These are phyloP conservation scores for Butyriboletus loyo DNA, from an alignment of 768 basidiomycete species.

Conservation along the genomic window DNA sequence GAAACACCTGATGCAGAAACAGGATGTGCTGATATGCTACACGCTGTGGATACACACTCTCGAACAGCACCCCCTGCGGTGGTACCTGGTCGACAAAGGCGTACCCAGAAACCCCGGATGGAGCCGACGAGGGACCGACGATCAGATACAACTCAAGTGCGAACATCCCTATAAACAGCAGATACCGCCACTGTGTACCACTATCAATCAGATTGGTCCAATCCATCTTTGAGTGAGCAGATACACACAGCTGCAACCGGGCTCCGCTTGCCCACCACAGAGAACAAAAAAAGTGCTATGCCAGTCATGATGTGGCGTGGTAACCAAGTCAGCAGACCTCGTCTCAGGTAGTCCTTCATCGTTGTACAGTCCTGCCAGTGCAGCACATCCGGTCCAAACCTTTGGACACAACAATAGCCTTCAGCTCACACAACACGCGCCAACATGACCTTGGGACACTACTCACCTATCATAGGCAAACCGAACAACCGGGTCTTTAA, in stretches of 20 bases:
- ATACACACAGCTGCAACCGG: conserved; percentile 63
- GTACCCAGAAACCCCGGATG: conserved; percentile 10
- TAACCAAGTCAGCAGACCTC: conserved; percentile 58
- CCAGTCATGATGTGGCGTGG: conserved; percentile 67
- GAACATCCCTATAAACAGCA: conserved; percentile 61
- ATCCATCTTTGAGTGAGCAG: conserved; percentile 4
- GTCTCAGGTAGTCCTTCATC: conserved; percentile 62
- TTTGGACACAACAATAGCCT: conserved; percentile 23
- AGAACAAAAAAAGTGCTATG: conserved; percentile 57
- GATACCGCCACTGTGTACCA: conserved; percentile 68
- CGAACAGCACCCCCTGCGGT: conserved; percentile 30
- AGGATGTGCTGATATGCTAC: conserved; percentile 74
- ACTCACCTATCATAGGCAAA: conserved; percentile 85
- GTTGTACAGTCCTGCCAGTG: conserved; percentile 69
- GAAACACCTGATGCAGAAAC: conserved; percentile 74
- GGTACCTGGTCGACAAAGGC: conserved; percentile 22
- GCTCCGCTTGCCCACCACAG: conserved; percentile 56
- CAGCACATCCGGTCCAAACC: conserved; percentile 76
- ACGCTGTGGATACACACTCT: conserved; percentile 55
- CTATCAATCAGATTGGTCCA: conserved; percentile 15
- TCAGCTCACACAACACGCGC: not conserved
- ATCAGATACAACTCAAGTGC: conserved; percentile 64
- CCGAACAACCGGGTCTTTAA: conserved; percentile 71
- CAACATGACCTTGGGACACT: not conserved
- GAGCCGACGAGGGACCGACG: conserved; percentile 42